These are phyloP conservation scores for Sherardia arvensis DNA, from an alignment of 257 asterid genomes.

Conservation along the genomic window DNA sequence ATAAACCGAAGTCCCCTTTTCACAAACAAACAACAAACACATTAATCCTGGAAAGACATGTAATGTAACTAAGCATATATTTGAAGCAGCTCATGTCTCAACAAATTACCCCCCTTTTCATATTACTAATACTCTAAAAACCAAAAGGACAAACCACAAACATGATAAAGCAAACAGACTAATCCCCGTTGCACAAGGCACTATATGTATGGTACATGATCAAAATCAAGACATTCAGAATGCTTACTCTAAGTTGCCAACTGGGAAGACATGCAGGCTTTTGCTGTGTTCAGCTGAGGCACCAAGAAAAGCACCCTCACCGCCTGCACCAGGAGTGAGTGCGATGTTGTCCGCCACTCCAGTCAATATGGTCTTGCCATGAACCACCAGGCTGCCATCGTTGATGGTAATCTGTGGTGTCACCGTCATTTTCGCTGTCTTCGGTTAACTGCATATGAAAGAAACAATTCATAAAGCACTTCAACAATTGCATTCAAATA, in stretches of 20 bases:
- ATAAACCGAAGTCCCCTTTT: slow-evolving; percentile 76
- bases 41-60: background rate
- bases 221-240: background rate
- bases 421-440: slow-evolving; percentile 59
- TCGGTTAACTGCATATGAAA: slow-evolving; percentile 33
- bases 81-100: background rate
- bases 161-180: background rate
- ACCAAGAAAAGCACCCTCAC: slow-evolving; percentile 86
- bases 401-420: slow-evolving; percentile 71
- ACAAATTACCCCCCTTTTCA: background rate
- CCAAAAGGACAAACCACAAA: background rate
- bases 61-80: background rate
- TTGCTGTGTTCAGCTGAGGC: slow-evolving; percentile 67
- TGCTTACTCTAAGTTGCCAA: slow-evolving; percentile 83
- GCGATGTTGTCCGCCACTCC: slow-evolving; percentile 83
- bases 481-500: background rate
- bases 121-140: background rate
- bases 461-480: slow-evolving; percentile 6
- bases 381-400: slow-evolving; percentile 87
- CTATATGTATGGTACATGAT: background rate
- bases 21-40: slow-evolving; percentile 8
- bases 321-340: slow-evolving; percentile 71
- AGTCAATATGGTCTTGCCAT: slow-evolving; percentile 75
- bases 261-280: slow-evolving; percentile 79
- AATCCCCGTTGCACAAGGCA: background rate